Evolutionary conservation across 768 basidiomycete species (phyloP).

Genomic region (Boletus pseudopeckii): DNA sequence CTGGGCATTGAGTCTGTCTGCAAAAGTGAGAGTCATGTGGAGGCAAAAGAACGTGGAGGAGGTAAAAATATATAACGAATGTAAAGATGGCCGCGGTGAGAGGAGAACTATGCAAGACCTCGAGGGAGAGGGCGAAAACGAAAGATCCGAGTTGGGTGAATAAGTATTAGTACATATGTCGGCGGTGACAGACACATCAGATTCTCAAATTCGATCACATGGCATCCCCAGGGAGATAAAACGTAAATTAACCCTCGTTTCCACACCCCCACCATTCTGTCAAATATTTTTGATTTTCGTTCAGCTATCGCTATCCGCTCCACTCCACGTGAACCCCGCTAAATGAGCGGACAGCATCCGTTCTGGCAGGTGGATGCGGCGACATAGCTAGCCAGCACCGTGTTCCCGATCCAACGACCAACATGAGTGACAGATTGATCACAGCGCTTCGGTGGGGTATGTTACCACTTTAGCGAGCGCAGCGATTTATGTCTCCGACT

Average conservation of each 20-base stretch:
- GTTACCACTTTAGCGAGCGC: neutral
- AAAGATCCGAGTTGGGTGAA: neutral
- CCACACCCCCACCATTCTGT: conserved; percentile 5
- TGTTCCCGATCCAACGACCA: too few species aligned
- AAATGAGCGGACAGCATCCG: neutral
- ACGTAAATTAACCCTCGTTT: conserved; percentile 13
- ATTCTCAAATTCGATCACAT: conserved; percentile 17
- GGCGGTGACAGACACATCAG: conserved; percentile 11
- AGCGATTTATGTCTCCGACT: too few species aligned
- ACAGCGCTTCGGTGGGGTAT: too few species aligned
- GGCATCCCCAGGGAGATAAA: conserved; percentile 23
- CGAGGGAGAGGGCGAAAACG: conserved; percentile 2
- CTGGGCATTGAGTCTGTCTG: conserved; percentile 42
- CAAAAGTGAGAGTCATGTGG: conserved; percentile 36
- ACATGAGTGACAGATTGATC: neutral
- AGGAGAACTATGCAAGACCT: conserved; percentile 1
- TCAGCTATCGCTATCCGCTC: neutral
- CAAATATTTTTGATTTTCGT: conserved; percentile 1
- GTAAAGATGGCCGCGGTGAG: conserved; percentile 2
- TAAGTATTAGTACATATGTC: conserved; percentile 11
- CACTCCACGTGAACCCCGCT: too few species aligned
- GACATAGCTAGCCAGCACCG: neutral
- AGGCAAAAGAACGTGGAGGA: conserved; percentile 18
- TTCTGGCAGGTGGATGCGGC: neutral
- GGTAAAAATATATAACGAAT: conserved; percentile 23